A percentile compares a stretch with the other conserved stretches of the same genome.
Evolutionary conservation across 306 rosid species (phyloP).

Genomic region (Cucumis cinereus): DNA sequence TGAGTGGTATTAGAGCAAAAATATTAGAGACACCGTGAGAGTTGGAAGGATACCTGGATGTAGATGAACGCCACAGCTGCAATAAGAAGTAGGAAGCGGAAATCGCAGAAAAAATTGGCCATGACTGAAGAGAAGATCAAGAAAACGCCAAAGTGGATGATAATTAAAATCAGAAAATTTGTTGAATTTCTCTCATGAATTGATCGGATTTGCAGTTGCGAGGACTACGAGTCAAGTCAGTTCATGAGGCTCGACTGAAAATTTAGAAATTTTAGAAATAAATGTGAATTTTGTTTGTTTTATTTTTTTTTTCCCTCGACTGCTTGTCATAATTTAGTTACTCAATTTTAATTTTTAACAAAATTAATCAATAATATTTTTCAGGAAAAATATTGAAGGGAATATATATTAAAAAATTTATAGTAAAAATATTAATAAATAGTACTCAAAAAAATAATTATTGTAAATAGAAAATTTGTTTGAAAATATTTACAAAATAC

Average conservation of each 20-base stretch:
- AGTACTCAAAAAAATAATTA: too few relatives aligned
- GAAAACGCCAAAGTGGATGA: background rate
- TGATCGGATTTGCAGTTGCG: background rate
- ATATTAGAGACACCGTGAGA: slow-evolving; percentile 2
- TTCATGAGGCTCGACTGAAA: background rate
- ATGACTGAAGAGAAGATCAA: slow-evolving; percentile 8
- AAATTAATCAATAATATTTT: too few relatives aligned
- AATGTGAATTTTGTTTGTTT: too few relatives aligned
- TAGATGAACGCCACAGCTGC: slow-evolving; percentile 77
- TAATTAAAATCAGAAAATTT: background rate
- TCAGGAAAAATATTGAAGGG: too few relatives aligned
- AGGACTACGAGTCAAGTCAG: slow-evolving; percentile 1
- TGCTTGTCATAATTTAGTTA: too few relatives aligned
- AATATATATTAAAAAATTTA: too few relatives aligned
- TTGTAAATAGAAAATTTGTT: too few relatives aligned
- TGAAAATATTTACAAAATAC: too few relatives aligned
- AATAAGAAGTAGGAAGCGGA: slow-evolving; percentile 63
- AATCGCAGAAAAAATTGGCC: slow-evolving; percentile 65
- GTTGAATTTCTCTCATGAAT: background rate
- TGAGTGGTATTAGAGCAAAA: background rate
- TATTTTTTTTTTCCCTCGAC: too few relatives aligned
- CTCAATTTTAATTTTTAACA: too few relatives aligned
- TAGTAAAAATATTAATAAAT: too few relatives aligned
- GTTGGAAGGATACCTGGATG: slow-evolving; percentile 47
- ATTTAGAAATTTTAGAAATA: background rate